These are phyloP conservation scores for Globisporangium ultimum DNA, from an alignment of 352 stramenopile species.

Conservation along the genomic window DNA sequence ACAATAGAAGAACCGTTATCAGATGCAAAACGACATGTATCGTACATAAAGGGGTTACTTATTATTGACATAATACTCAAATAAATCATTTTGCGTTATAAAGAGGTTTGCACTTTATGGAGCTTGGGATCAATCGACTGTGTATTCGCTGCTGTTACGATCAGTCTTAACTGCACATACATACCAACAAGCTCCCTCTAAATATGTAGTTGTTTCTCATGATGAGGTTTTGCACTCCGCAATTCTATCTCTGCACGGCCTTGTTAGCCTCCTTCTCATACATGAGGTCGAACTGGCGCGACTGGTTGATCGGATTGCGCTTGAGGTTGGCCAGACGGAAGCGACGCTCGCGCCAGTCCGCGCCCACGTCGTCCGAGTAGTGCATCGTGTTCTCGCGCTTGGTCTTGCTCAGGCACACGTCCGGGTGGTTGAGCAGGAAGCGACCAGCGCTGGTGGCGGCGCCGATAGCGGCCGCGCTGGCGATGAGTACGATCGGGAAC, in stretches of 20 bases:
- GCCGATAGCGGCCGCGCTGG: slow-evolving; percentile 27
- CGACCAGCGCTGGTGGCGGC: slow-evolving; percentile 23
- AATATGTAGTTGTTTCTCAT: no score
- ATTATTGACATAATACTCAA: no score
- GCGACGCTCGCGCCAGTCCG: slow-evolving; percentile 35
- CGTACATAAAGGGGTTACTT: no score
- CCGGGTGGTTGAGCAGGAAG: slow-evolving; percentile 22
- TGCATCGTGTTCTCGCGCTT: slow-evolving; percentile 32
- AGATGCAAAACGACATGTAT: no score
- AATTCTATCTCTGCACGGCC: slow-evolving; percentile 26
- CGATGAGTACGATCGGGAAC: slow-evolving; percentile 29
- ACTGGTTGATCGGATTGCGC: slow-evolving; percentile 65
- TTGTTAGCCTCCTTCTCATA: slow-evolving; percentile 57
- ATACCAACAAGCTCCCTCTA: no score
- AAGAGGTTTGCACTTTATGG: no score
- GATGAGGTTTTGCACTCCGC: no score
- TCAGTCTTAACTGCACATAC: no score
- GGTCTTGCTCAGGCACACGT: slow-evolving; percentile 22
- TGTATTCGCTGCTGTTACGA: no score
- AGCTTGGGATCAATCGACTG: no score
- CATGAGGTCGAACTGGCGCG: slow-evolving; percentile 45
- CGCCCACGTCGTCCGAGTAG: slow-evolving; percentile 26
- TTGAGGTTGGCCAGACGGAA: slow-evolving; percentile 49
- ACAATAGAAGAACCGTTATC: no score
- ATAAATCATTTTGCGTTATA: no score